Evolutionary conservation across 768 basidiomycete species (phyloP).

Genomic region (Termitomyces titanicus): DNA sequence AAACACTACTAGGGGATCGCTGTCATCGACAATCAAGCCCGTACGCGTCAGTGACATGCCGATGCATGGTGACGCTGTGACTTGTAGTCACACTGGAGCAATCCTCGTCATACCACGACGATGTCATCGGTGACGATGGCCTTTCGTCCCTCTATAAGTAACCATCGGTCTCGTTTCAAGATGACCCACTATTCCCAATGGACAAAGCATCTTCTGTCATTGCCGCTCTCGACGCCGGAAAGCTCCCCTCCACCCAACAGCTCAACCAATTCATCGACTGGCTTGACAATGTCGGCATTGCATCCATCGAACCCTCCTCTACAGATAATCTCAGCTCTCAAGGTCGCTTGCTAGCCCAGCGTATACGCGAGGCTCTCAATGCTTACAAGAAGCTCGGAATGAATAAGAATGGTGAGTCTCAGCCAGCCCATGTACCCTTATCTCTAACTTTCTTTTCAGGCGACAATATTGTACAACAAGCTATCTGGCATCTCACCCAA

Average conservation of each 20-base stretch:
- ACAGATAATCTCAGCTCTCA: slow-evolving; percentile 48
- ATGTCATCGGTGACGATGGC: slow-evolving; percentile 11
- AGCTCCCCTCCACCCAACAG: slow-evolving; percentile 63
- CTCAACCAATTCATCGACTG: slow-evolving; percentile 50
- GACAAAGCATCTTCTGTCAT: slow-evolving; percentile 59
- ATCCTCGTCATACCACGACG: background rate
- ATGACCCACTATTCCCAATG: slow-evolving; percentile 33
- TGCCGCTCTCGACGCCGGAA: slow-evolving; percentile 69
- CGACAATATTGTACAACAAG: slow-evolving; percentile 62
- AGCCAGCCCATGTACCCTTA: background rate
- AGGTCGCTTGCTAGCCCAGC: slow-evolving; percentile 48
- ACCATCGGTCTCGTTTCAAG: too few relatives aligned
- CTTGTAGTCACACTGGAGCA: background rate
- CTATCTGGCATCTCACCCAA: slow-evolving; percentile 60
- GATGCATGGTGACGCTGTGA: too few relatives aligned
- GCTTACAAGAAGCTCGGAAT: slow-evolving; percentile 52
- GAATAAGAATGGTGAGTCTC: slow-evolving; percentile 52
- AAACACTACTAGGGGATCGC: too few relatives aligned
- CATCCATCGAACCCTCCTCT: slow-evolving; percentile 36
- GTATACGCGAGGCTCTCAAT: slow-evolving; percentile 48
- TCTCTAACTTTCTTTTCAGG: slow-evolving; percentile 29
- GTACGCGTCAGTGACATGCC: too few relatives aligned
- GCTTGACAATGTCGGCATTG: slow-evolving; percentile 45
- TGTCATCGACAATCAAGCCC: too few relatives aligned
- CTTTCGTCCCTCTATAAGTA: background rate